Evolutionary conservation across 345 rosid species (phyloP).

Genomic region (Rhizophora mangle): DNA sequence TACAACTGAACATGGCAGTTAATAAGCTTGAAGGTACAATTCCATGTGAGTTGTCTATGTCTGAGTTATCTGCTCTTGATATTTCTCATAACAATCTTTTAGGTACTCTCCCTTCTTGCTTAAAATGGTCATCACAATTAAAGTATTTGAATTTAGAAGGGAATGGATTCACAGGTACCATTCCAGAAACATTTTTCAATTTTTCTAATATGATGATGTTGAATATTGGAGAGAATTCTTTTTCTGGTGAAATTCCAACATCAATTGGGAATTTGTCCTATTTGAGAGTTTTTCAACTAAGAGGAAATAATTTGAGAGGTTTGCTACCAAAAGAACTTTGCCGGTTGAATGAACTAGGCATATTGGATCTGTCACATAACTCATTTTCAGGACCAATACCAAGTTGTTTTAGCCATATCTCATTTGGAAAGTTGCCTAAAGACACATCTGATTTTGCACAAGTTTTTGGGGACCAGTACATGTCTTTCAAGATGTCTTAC

Average conservation of each 20-base stretch:
- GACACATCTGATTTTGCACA: too few relatives aligned
- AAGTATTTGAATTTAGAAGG: not conserved
- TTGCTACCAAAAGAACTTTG: too few relatives aligned
- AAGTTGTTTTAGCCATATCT: not conserved
- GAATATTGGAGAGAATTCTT: not conserved
- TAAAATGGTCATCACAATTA: not conserved
- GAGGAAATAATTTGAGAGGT: too few relatives aligned
- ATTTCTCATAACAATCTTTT: constrained; percentile 4
- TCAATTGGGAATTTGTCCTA: too few relatives aligned
- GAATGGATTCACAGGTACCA: not conserved
- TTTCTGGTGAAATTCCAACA: not conserved
- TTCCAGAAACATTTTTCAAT: not conserved
- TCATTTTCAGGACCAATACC: constrained; percentile 2
- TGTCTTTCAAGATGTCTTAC: too few relatives aligned
- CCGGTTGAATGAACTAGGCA: too few relatives aligned
- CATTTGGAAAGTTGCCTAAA: not conserved
- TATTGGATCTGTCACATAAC: constrained; percentile 5
- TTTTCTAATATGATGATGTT: not conserved
- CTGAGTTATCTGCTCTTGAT: not conserved
- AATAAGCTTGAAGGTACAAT: too few relatives aligned
- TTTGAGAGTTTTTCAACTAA: too few relatives aligned
- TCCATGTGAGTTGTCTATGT: too few relatives aligned
- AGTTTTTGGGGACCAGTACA: too few relatives aligned
- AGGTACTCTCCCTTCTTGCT: constrained; percentile 2
- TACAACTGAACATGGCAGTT: not conserved